Evolutionary conservation across 2,329 filamentous ascomycete species (phyloP).

Genomic region (Cordyceps cicadae): DNA sequence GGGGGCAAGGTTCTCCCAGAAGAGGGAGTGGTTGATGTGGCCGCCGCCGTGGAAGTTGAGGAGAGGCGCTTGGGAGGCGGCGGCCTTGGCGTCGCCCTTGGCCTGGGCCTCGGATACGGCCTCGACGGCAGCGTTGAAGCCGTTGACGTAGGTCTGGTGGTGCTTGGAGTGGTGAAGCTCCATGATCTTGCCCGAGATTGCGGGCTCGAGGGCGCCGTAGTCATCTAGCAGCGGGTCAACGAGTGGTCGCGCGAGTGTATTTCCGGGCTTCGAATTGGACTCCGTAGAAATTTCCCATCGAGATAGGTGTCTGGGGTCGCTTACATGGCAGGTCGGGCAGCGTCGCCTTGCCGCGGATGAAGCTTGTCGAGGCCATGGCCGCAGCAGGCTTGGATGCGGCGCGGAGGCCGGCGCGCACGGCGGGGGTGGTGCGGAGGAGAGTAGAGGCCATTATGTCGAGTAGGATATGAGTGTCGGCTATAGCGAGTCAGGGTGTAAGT

Average conservation of each 20-base stretch:
- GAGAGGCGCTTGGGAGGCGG: conserved; percentile 41
- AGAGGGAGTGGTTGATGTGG: conserved; percentile 79
- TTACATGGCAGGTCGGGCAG: conserved; percentile 73
- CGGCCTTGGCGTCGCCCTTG: conserved; percentile 49
- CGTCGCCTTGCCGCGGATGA: conserved; percentile 80
- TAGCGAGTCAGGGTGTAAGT: not conserved
- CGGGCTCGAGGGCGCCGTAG: conserved; percentile 85
- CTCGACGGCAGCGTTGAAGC: conserved; percentile 72
- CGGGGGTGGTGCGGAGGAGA: conserved; percentile 62
- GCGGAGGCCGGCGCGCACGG: conserved; percentile 63
- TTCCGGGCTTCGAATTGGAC: not conserved
- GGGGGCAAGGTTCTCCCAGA: conserved; percentile 76
- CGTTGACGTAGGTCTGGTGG: conserved; percentile 89
- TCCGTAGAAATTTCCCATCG: not conserved
- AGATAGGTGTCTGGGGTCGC: conserved; percentile 14
- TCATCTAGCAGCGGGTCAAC: conserved; percentile 57
- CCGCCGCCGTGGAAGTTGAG: conserved; percentile 79
- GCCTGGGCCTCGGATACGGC: conserved; percentile 58
- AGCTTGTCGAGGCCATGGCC: conserved; percentile 64
- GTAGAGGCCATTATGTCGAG: conserved; percentile 59
- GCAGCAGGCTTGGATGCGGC: conserved; percentile 53
- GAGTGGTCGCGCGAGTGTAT: not conserved
- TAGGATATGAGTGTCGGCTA: not conserved
- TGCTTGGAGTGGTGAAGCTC: conserved; percentile 91
- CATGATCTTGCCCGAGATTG: conserved; percentile 87